Percentiles rank a stretch among this genome's conserved stretches.
Conservation (phyloP, 768 basidiomycete species). For the Cyathus striatus region DNA sequence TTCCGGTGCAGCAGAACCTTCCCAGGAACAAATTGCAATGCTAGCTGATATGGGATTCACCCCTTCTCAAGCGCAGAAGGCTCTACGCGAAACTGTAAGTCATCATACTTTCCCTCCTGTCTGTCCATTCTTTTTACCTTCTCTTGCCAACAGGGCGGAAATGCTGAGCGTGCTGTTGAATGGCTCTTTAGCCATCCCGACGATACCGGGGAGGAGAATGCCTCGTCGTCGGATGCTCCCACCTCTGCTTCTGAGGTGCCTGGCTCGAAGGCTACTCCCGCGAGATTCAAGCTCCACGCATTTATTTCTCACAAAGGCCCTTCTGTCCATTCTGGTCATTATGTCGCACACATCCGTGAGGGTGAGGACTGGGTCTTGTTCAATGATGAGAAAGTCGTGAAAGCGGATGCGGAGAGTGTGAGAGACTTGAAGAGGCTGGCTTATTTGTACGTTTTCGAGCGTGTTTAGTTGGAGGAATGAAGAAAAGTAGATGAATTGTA, state of each 20-base stretch:
- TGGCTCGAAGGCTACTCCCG: constrained; percentile 64
- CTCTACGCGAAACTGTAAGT: constrained; percentile 79
- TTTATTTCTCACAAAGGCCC: constrained; percentile 98
- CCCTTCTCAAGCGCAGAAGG: constrained; percentile 75
- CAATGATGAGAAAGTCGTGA: constrained; percentile 95
- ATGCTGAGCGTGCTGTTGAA: constrained; percentile 85
- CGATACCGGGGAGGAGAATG: constrained; percentile 63
- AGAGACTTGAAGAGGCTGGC: constrained; percentile 77
- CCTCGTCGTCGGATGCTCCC: constrained; percentile 16
- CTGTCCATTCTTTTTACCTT: not conserved
- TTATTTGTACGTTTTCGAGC: constrained; percentile 93
- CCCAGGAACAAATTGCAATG: constrained; percentile 65
- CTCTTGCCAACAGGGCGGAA: constrained; percentile 44
- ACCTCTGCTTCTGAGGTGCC: constrained; percentile 15
- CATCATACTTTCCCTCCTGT: not conserved
- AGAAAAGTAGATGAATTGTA: too few species aligned
- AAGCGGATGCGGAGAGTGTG: constrained; percentile 80
- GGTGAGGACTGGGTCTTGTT: constrained; percentile 79
- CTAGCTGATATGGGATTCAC: constrained; percentile 94
- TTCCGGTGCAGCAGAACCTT: constrained; percentile 42
- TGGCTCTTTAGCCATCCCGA: constrained; percentile 96
- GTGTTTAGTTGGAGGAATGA: constrained; percentile 25
- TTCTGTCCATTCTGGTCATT: constrained; percentile 92
- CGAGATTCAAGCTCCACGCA: constrained; percentile 76
- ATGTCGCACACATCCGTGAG: constrained; percentile 73